A percentile compares a stretch with the other conserved stretches of the same genome.
These are phyloP conservation scores for Sergeia podlipaevii DNA, from an alignment of 208 protist species.

Conservation along the genomic window DNA sequence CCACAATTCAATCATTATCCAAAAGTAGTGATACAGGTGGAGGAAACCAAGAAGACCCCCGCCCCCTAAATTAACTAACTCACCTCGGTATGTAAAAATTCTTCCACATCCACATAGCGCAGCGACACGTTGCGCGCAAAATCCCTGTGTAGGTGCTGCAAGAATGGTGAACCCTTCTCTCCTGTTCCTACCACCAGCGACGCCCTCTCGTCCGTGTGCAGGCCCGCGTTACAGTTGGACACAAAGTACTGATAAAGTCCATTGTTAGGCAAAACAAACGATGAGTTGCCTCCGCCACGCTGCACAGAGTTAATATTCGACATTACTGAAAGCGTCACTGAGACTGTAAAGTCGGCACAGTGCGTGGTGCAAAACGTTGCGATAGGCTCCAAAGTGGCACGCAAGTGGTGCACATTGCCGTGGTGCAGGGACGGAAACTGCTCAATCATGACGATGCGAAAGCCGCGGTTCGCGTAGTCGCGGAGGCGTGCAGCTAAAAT, in stretches of 20 bases:
- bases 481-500: slow-evolving; percentile 20
- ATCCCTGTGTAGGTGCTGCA: slow-evolving; percentile 18
- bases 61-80: no score
- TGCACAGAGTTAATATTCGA: slow-evolving; percentile 54
- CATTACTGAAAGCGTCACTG: slow-evolving; percentile 72
- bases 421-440: slow-evolving; percentile 80
- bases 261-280: slow-evolving; percentile 52
- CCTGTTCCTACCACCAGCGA: slow-evolving; percentile 56
- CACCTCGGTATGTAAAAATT: no score
- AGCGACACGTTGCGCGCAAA: slow-evolving; percentile 31
- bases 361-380: slow-evolving; percentile 21
- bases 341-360: slow-evolving; percentile 18
- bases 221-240: slow-evolving; percentile 52
- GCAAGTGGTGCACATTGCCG: slow-evolving; percentile 36
- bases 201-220: slow-evolving; percentile 45
- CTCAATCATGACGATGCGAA: slow-evolving; percentile 71
- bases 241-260: slow-evolving; percentile 63
- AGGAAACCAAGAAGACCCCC: no score
- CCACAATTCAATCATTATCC: no score
- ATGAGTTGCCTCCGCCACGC: slow-evolving; percentile 25
- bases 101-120: slow-evolving; percentile 24
- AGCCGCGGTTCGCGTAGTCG: slow-evolving; percentile 50
- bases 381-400: slow-evolving; percentile 38
- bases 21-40: no score
- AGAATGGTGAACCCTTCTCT: slow-evolving; percentile 9